phyloP scores from a whole-genome alignment of 169 alveolate species.

The Plasmodium blacklocki region DNA sequence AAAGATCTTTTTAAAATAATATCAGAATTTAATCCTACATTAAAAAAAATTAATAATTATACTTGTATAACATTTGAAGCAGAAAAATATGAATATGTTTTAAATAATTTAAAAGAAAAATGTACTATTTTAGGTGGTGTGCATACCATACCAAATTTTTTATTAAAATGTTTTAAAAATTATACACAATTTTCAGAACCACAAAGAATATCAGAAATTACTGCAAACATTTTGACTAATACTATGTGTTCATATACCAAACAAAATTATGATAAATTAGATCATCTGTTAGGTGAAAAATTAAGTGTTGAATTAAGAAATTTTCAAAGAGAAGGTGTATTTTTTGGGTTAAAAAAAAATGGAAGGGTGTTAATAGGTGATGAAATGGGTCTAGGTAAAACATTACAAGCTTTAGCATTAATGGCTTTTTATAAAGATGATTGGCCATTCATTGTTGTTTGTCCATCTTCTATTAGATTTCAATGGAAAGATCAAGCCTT shows the following conservation, averaged over 20 bases:
- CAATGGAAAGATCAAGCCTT: slow-evolving; percentile 95
- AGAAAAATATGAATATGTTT: slow-evolving; percentile 77
- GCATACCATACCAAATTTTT: slow-evolving; percentile 83
- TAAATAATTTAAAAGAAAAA: slow-evolving; percentile 71
- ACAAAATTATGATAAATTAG: slow-evolving; percentile 64
- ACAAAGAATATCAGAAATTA: slow-evolving; percentile 76
- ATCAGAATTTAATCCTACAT: slow-evolving; percentile 54
- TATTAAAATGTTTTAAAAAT: slow-evolving; percentile 78
- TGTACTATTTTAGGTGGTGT: slow-evolving; percentile 77
- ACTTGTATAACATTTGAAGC: slow-evolving; percentile 78
- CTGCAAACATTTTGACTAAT: slow-evolving; percentile 74
- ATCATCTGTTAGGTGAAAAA: slow-evolving; percentile 78
- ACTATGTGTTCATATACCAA: slow-evolving; percentile 75
- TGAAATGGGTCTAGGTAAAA: slow-evolving; percentile 99
- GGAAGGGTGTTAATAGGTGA: slow-evolving; percentile 97
- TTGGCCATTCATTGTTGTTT: slow-evolving; percentile 96
- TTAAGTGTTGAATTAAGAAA: slow-evolving; percentile 85
- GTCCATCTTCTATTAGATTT: slow-evolving; percentile 95
- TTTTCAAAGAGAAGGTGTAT: slow-evolving; percentile 96
- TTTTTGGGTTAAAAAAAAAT: slow-evolving; percentile 91
- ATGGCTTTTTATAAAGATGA: slow-evolving; percentile 92
- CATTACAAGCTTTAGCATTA: slow-evolving; percentile 96
- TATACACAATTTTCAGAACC: slow-evolving; percentile 76
- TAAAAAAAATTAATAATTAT: slow-evolving; percentile 46
- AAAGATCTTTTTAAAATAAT: slow-evolving; percentile 61